A percentile compares a stretch with the other conserved stretches of the same genome.
Evolutionary conservation across 768 basidiomycete genomes (phyloP).

Genomic region (Mycena polygramma): DNA sequence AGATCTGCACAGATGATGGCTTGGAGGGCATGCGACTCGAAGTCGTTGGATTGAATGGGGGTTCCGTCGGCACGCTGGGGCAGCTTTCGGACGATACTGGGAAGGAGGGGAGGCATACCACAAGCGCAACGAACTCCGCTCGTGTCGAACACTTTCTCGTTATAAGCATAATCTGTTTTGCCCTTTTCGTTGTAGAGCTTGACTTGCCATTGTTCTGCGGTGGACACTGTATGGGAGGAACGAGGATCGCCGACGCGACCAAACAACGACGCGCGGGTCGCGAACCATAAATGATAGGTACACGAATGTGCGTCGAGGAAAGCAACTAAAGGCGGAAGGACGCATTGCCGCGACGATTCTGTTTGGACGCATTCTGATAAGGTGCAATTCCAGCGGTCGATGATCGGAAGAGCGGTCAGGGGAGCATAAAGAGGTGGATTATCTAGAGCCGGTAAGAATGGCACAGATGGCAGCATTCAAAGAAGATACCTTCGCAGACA

Average conservation of each 20-base stretch:
- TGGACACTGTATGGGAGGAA: not conserved
- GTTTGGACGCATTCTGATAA: slow-evolving; percentile 4
- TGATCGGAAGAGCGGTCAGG: not conserved
- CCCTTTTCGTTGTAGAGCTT: slow-evolving; percentile 25
- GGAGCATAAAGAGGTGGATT: not conserved
- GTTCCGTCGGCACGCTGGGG: slow-evolving; percentile 20
- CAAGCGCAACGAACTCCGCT: slow-evolving; percentile 11
- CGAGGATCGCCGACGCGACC: slow-evolving; percentile 1
- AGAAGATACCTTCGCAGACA: not conserved
- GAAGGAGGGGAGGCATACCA: slow-evolving; percentile 17
- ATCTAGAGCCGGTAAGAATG: not conserved
- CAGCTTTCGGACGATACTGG: slow-evolving; percentile 1
- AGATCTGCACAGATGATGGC: slow-evolving; percentile 26
- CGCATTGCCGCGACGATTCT: not conserved
- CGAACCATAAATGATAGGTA: slow-evolving; percentile 29
- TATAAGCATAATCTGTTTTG: not conserved
- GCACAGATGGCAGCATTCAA: not conserved
- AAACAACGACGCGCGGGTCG: slow-evolving; percentile 22
- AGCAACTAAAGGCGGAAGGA: slow-evolving; percentile 21
- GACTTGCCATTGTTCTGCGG: slow-evolving; percentile 26
- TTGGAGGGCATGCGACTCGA: slow-evolving; percentile 24
- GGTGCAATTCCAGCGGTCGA: slow-evolving; percentile 22
- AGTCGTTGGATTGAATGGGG: slow-evolving; percentile 22
- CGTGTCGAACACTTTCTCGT: not conserved
- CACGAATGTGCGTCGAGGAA: slow-evolving; percentile 29